Conservation (phyloP, 1,284 basidiomycete genomes). For the Cryptococcus hybrid region DNA sequence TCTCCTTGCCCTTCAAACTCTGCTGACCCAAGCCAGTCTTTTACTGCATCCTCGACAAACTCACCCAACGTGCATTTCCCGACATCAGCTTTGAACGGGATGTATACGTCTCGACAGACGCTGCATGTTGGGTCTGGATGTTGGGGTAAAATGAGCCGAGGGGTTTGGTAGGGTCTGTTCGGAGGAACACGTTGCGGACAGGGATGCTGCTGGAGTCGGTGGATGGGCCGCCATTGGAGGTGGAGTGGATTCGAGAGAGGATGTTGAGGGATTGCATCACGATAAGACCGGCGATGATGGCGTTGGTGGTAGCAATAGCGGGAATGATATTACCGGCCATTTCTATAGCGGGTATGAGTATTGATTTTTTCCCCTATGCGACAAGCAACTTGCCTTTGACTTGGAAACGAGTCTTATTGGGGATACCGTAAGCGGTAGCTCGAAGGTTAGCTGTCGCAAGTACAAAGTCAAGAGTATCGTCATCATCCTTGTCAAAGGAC, state of each 20-base stretch:
- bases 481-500: constrained; percentile 96
- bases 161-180: constrained; percentile 70
- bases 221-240: neutral
- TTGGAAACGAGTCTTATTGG: constrained; percentile 88
- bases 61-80: constrained; percentile 65
- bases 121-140: constrained; percentile 75
- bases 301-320: constrained; percentile 98
- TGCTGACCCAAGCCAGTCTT: constrained; percentile 28
- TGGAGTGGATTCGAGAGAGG: constrained; percentile 52
- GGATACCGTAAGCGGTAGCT: constrained; percentile 84
- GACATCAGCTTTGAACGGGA: constrained; percentile 68
- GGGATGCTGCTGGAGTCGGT: constrained; percentile 28
- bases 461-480: constrained; percentile 94
- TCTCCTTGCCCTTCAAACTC: constrained; percentile 59
- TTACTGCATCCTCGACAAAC: constrained; percentile 62
- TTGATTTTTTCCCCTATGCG: neutral
- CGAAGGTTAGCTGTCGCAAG: constrained; percentile 92
- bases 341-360: constrained; percentile 57
- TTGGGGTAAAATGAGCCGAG: constrained; percentile 60
- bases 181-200: constrained; percentile 65
- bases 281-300: constrained; percentile 90
- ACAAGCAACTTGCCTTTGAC: constrained; percentile 70
- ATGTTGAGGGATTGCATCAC: constrained; percentile 88
- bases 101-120: constrained; percentile 83
- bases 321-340: constrained; percentile 99